Evolutionary conservation across 106 monocot genomes (phyloP).

Genomic region (Acorus gramineus): DNA sequence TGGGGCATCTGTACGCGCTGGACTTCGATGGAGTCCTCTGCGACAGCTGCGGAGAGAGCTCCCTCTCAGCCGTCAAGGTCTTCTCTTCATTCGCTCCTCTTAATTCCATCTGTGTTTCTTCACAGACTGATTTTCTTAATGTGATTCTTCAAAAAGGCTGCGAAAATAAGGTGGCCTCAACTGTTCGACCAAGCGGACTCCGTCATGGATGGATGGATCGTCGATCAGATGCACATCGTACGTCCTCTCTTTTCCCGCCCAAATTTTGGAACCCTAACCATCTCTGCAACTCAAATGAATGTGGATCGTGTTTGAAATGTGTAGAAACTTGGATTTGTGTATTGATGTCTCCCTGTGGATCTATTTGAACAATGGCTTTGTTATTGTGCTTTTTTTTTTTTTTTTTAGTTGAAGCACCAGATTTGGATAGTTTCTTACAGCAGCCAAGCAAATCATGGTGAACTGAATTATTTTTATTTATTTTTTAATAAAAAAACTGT

Average conservation of each 20-base stretch:
- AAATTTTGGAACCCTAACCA: too few species aligned
- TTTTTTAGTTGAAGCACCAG: too few species aligned
- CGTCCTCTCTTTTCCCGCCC: slow-evolving; percentile 1
- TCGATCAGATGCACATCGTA: slow-evolving; percentile 88
- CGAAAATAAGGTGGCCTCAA: slow-evolving; percentile 80
- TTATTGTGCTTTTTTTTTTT: too few species aligned
- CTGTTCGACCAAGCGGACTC: slow-evolving; percentile 53
- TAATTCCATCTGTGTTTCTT: neutral
- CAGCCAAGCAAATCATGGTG: too few species aligned
- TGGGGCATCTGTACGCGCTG: slow-evolving; percentile 74
- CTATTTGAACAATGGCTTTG: too few species aligned
- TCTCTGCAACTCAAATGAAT: too few species aligned
- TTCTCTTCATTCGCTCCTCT: neutral
- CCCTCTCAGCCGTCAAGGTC: slow-evolving; percentile 90
- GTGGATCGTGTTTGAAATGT: too few species aligned
- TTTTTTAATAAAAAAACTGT: too few species aligned
- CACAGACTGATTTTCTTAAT: neutral
- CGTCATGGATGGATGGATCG: slow-evolving; percentile 66
- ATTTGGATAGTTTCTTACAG: too few species aligned
- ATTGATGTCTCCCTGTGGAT: too few species aligned
- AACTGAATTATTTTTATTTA: too few species aligned
- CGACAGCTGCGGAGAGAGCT: slow-evolving; percentile 99
- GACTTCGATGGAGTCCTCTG: slow-evolving; percentile 97
- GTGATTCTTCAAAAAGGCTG: slow-evolving; percentile 39
- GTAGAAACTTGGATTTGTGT: too few species aligned